Evolutionary conservation across 1,139 yeast species (phyloP).

Genomic region (Debaryomyces nepalensis): DNA sequence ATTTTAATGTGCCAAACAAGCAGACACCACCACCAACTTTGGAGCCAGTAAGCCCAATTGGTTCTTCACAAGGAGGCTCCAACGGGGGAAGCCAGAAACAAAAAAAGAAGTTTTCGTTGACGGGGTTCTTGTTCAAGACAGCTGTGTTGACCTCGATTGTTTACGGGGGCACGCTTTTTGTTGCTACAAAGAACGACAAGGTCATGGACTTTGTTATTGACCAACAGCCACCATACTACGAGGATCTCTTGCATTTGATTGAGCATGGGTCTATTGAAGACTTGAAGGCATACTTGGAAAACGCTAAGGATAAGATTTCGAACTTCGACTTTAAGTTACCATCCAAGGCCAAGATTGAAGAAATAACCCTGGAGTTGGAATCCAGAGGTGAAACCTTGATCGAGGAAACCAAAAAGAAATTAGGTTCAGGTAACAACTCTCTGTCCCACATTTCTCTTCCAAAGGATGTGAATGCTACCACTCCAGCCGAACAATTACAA

Average conservation of each 20-base stretch:
- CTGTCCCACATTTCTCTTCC: slow-evolving; percentile 20
- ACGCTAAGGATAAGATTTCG: slow-evolving; percentile 26
- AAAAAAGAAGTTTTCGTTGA: slow-evolving; percentile 38
- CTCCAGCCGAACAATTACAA: slow-evolving; percentile 53
- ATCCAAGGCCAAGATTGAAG: slow-evolving; percentile 38
- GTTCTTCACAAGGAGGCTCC: slow-evolving; percentile 11
- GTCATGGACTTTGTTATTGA: slow-evolving; percentile 54
- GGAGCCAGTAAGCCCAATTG: slow-evolving; percentile 11
- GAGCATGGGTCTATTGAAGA: slow-evolving; percentile 47
- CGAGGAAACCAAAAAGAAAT: slow-evolving; percentile 43
- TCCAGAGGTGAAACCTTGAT: slow-evolving; percentile 40
- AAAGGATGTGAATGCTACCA: slow-evolving; percentile 24
- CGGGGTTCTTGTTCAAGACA: slow-evolving; percentile 38
- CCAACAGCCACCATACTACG: slow-evolving; percentile 50
- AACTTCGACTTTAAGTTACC: slow-evolving; percentile 31
- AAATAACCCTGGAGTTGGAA: slow-evolving; percentile 40
- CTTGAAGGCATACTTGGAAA: slow-evolving; percentile 27
- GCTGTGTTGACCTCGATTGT: slow-evolving; percentile 33
- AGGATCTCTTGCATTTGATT: slow-evolving; percentile 44
- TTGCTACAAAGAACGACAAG: slow-evolving; percentile 50
- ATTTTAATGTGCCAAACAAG: slow-evolving; percentile 13
- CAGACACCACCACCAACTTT: slow-evolving; percentile 12
- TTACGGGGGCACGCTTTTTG: slow-evolving; percentile 47
- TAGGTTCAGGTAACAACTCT: slow-evolving; percentile 23
- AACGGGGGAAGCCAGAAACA: slow-evolving; percentile 15